Percentiles rank a stretch among this genome's conserved stretches.
These are phyloP conservation scores for Mycena alexandri DNA, from an alignment of 768 basidiomycete genomes.

Conservation along the genomic window DNA sequence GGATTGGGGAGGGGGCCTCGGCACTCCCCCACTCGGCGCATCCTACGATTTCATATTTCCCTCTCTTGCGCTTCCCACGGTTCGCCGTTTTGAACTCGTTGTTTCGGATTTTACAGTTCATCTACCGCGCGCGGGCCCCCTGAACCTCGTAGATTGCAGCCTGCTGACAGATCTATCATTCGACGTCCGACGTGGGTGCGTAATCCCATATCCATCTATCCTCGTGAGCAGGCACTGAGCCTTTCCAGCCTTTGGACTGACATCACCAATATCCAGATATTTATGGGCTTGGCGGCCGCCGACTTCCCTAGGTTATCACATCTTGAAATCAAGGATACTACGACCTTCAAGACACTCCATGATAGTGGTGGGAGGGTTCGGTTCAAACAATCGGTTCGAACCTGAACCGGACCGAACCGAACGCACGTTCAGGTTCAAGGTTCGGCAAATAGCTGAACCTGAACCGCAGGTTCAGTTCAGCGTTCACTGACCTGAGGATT, in stretches of 20 bases:
- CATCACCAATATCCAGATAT: conserved; percentile 23
- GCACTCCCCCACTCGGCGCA: conserved; percentile 37
- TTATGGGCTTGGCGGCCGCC: conserved; percentile 13
- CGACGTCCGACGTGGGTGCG: conserved; percentile 36
- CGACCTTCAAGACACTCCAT: too few species aligned
- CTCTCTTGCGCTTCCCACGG: conserved; percentile 35
- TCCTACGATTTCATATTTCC: conserved; percentile 27
- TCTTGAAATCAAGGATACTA: conserved; percentile 39
- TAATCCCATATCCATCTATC: background rate
- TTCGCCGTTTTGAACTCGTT: conserved; percentile 36
- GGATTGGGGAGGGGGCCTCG: conserved; percentile 35
- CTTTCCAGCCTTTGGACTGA: background rate
- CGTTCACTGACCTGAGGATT: too few species aligned
- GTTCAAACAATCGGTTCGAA: too few species aligned
- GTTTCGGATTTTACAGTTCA: conserved; percentile 37
- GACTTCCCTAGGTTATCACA: conserved; percentile 27
- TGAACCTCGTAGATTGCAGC: conserved; percentile 36
- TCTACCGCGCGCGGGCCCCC: conserved; percentile 23
- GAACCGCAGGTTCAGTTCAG: too few species aligned
- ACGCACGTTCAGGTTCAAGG: too few species aligned
- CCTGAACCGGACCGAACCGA: too few species aligned
- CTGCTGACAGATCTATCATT: conserved; percentile 33
- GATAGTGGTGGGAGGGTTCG: too few species aligned
- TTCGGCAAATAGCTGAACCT: too few species aligned
- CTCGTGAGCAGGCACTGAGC: background rate